Base-by-base conservation (phyloP, 306 rosid species). In the Corylus americana region DNA sequence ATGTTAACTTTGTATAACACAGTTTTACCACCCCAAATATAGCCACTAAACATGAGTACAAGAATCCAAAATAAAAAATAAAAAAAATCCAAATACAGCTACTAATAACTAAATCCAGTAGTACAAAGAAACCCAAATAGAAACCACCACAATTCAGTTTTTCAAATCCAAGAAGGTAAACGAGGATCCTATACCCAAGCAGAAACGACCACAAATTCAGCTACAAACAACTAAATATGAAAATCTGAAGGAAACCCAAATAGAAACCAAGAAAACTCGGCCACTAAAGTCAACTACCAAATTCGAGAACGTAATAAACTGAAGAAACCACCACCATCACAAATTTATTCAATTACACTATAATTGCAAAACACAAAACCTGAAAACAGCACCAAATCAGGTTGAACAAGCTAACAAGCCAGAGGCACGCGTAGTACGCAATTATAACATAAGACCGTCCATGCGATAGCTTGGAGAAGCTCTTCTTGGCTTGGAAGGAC, bases 361-460 rank as follows among this genome's bases (percentile, higher is more conserved):
- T 18, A 71, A 71, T 27, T 55, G 45, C 7, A 69, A 29, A 49
- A 70, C 22, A 1, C 11, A 49, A 20, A 79, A 95, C 98, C 98
- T 95, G 98, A n/a, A 88, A 82, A 51, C 74, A 62, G 87, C 95
- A 92, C 98, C 98, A 95, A 71, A 85, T 70, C 64, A 87, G 79
- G 79, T 89, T 89, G 86, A 89, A 90, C 81, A 89, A 75, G 78
- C 88, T 82, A 73, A 84, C 90, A 13, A 86, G 81, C 92, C 92
- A 89, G 1, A 86, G 92, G 37, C 83, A 78, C 22, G 81, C 88
- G 27, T 86, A 89, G 75, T 89, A 89, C 1, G 87, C 75, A 57
- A 89, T 79, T 66, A 89, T 89, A 7, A 89, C 83, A 77, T 89
- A 82, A n/a, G 92, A 86, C 11, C 90, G 90, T 42, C 90, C 92